phyloP scores from a whole-genome alignment of 352 stramenopile genomes.

The Globisporangium rhizosaccharum region DNA sequence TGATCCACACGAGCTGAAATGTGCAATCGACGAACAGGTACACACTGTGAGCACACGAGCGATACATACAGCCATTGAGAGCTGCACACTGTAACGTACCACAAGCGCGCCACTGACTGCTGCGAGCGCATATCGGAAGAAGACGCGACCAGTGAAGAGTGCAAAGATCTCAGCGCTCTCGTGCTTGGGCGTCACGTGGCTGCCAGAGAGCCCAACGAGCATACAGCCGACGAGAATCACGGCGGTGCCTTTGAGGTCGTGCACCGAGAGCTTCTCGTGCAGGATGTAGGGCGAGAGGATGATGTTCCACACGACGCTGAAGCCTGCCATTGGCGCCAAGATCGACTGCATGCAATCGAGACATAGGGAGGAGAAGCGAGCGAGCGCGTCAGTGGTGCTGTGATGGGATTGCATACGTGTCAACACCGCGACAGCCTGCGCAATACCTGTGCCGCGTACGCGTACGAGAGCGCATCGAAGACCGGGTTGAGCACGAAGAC shows the following conservation, averaged over 20 bases:
- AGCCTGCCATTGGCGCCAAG: constrained; percentile 80
- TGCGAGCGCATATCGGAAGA: constrained; percentile 61
- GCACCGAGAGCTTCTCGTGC: constrained; percentile 66
- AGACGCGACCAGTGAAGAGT: constrained; percentile 65
- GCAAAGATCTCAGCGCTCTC: constrained; percentile 73
- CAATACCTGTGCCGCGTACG: constrained; percentile 72
- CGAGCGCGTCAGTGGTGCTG: neutral
- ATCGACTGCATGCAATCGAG: constrained; percentile 46
- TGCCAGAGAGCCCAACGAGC: constrained; percentile 73
- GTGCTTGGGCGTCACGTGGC: constrained; percentile 74
- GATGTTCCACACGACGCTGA: constrained; percentile 88
- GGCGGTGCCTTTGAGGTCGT: constrained; percentile 65
- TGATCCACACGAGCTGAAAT: constrained; percentile 63
- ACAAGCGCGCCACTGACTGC: constrained; percentile 27
- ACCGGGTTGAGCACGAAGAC: constrained; percentile 83
- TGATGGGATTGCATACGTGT: neutral
- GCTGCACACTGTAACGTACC: constrained; percentile 25
- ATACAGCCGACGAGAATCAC: constrained; percentile 75
- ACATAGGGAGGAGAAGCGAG: neutral
- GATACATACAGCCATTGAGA: neutral
- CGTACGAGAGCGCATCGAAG: constrained; percentile 84
- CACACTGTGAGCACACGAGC: neutral
- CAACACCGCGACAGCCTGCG: neutral
- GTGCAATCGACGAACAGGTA: neutral
- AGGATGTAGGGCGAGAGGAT: constrained; percentile 78